phyloP scores from a whole-genome alignment of 192 early-diverging fungal genomes.

The Umbelopsis sp. region DNA sequence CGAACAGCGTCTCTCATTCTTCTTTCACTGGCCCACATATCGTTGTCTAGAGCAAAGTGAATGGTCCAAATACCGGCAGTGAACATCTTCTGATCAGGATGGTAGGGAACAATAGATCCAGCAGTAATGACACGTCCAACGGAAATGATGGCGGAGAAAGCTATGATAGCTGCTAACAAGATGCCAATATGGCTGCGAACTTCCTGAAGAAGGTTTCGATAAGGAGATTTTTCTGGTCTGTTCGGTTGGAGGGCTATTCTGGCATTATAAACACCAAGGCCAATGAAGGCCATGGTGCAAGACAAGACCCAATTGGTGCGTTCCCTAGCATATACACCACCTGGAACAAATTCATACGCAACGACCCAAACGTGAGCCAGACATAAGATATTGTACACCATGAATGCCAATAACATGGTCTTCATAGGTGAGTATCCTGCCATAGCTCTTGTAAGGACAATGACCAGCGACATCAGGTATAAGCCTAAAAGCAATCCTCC shows the following conservation, averaged over 20 bases:
- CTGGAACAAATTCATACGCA: slow-evolving; percentile 84
- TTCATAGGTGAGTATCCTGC: slow-evolving; percentile 61
- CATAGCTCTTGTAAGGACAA: slow-evolving; percentile 55
- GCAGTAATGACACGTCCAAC: slow-evolving; percentile 50
- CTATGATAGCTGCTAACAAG: slow-evolving; percentile 37
- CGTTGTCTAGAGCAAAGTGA: slow-evolving; percentile 84
- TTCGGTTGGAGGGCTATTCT: background rate
- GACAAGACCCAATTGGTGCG: slow-evolving; percentile 71
- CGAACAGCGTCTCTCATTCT: slow-evolving; percentile 74
- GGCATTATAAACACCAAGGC: slow-evolving; percentile 55
- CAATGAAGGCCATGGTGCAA: slow-evolving; percentile 59
- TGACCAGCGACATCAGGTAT: slow-evolving; percentile 60
- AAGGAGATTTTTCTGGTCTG: slow-evolving; percentile 1
- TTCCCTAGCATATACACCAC: slow-evolving; percentile 70
- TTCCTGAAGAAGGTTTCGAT: slow-evolving; percentile 29
- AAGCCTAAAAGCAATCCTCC: slow-evolving; percentile 64
- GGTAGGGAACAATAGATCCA: slow-evolving; percentile 54
- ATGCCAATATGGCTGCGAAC: slow-evolving; percentile 45
- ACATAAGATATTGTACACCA: slow-evolving; percentile 72
- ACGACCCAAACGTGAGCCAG: slow-evolving; percentile 81
- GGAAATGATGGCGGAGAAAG: slow-evolving; percentile 38
- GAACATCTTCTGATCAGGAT: slow-evolving; percentile 65
- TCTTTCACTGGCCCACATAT: slow-evolving; percentile 79
- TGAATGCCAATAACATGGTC: slow-evolving; percentile 59
- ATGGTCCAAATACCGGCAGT: slow-evolving; percentile 86